These are phyloP conservation scores for Cyamopsis tetragonoloba DNA, from an alignment of 306 rosid species.

Conservation along the genomic window DNA sequence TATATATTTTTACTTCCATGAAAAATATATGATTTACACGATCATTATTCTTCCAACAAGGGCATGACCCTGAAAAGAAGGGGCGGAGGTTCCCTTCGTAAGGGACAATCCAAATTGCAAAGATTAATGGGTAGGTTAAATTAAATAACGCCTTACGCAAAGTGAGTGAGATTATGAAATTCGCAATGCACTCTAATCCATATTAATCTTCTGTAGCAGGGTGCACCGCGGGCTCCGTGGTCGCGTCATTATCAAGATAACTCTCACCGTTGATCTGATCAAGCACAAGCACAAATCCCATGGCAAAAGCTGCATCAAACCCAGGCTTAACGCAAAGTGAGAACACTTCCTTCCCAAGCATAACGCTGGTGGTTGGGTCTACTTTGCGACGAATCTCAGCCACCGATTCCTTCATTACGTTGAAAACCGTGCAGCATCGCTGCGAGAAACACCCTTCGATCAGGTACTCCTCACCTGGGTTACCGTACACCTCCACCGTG, in stretches of 20 bases:
- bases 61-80: constrained; percentile 10
- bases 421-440: constrained; percentile 57
- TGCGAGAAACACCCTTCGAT: constrained; percentile 76
- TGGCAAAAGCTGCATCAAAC: constrained; percentile 78
- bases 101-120: neutral
- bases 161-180: neutral
- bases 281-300: constrained; percentile 78
- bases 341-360: constrained; percentile 86
- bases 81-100: constrained; percentile 6
- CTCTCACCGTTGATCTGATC: constrained; percentile 69
- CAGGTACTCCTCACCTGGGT: constrained; percentile 65
- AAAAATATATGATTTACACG: constrained; percentile 19
- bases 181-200: neutral
- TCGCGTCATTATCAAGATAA: constrained; percentile 3
- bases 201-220: constrained; percentile 43
- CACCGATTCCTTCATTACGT: constrained; percentile 44
- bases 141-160: neutral
- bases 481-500: constrained; percentile 62
- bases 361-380: constrained; percentile 65
- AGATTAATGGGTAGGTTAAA: constrained; percentile 16
- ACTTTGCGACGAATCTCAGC: constrained; percentile 92
- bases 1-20: neutral
- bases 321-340: constrained; percentile 65
- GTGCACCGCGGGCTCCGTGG: constrained; percentile 33
- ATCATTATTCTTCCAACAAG: neutral